Evolutionary conservation across 345 rosid genomes (phyloP).

Genomic region (Brassica rapa): DNA sequence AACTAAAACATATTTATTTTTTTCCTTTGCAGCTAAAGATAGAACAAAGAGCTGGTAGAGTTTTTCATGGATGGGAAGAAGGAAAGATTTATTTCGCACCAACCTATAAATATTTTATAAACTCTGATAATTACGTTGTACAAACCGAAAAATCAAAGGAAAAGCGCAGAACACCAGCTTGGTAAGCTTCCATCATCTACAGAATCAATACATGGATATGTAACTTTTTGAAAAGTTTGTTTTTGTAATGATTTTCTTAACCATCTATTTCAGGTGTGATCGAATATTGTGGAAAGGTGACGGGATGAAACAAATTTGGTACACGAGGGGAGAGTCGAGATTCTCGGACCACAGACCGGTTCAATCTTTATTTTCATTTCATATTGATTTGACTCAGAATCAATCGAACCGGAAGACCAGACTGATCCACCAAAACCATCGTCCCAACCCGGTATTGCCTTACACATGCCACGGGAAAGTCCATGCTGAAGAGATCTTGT

Average conservation of each 20-base stretch:
- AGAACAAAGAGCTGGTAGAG: conserved; percentile 73
- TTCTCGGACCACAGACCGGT: conserved; percentile 97
- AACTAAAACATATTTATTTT: not conserved
- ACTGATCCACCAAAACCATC: conserved; percentile 41
- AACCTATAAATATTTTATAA: conserved; percentile 73
- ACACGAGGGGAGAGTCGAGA: conserved; percentile 78
- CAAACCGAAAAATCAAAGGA: conserved; percentile 61
- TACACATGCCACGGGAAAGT: conserved; percentile 60
- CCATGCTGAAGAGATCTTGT: conserved; percentile 76
- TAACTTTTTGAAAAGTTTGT: not conserved
- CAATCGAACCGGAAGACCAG: conserved; percentile 22
- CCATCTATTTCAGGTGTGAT: conserved; percentile 69
- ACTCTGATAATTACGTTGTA: conserved; percentile 72
- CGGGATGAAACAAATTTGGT: conserved; percentile 72
- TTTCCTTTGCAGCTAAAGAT: conserved; percentile 56
- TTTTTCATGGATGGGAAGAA: conserved; percentile 91
- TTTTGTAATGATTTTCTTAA: not conserved
- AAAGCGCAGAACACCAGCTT: conserved; percentile 84
- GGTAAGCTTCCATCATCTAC: conserved; percentile 50
- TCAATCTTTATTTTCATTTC: conserved; percentile 68
- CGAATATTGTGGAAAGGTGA: conserved; percentile 90
- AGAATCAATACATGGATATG: not conserved
- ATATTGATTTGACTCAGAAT: conserved; percentile 40
- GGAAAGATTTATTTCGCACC: conserved; percentile 88
- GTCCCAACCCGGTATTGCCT: conserved; percentile 47